These are phyloP conservation scores for Myriosclerotinia duriaeana DNA, from an alignment of 2,329 filamentous ascomycete species.

Conservation along the genomic window DNA sequence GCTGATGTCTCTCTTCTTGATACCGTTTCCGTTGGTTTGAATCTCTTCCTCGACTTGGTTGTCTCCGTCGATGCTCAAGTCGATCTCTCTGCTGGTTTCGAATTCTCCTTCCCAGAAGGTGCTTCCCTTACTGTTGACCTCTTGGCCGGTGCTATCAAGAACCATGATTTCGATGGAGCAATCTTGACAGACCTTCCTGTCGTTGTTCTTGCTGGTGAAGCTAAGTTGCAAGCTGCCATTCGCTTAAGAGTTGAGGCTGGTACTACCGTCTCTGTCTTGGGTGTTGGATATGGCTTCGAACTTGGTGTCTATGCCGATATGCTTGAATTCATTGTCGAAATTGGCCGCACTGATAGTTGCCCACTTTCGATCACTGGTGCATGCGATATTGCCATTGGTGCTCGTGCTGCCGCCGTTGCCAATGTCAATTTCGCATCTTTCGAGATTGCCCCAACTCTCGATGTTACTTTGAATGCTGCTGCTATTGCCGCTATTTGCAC, in stretches of 20 bases:
- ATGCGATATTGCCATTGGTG: conserved; percentile 32
- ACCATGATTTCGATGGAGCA: conserved; percentile 29
- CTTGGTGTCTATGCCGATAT: conserved; percentile 32
- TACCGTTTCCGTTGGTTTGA: conserved; percentile 30
- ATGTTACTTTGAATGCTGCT: conserved; percentile 27
- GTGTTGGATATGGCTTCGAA: conserved; percentile 31
- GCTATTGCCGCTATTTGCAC: conserved; percentile 6
- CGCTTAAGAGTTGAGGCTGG: conserved; percentile 32
- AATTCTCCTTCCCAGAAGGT: conserved; percentile 33
- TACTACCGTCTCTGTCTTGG: conserved; percentile 30
- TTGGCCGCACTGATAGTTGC: conserved; percentile 26
- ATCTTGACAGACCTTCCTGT: conserved; percentile 30
- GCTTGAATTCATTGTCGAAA: conserved; percentile 30
- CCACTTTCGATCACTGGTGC: conserved; percentile 26
- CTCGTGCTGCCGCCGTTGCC: conserved; percentile 30
- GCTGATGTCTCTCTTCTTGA: conserved; percentile 29
- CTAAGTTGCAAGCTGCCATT: conserved; percentile 32
- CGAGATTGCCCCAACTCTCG: conserved; percentile 25
- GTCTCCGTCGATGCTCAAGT: conserved; percentile 31
- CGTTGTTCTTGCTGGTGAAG: conserved; percentile 28
- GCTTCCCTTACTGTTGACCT: conserved; percentile 34
- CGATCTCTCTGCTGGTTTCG: conserved; percentile 33
- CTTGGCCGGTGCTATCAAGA: conserved; percentile 30
- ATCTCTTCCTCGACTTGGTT: conserved; percentile 33
- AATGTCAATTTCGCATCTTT: conserved; percentile 31